A percentile compares a stretch with the other conserved stretches of the same genome.
Evolutionary conservation across 257 asterid genomes (phyloP).

Genomic region (Solanum virginianum): DNA sequence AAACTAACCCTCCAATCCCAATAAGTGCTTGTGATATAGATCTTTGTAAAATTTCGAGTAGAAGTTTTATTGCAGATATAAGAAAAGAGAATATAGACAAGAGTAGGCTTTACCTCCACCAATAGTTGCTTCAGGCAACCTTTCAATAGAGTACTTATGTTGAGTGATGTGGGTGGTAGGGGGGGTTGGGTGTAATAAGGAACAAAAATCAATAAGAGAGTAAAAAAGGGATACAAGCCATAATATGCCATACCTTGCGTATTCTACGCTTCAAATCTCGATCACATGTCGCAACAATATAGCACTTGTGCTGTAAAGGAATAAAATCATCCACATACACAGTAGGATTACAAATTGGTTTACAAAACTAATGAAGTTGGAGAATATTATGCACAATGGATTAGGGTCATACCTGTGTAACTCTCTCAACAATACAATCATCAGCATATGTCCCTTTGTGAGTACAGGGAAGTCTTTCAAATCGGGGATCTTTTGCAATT

Average conservation of each 20-base stretch:
- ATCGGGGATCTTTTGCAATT: constrained; percentile 95
- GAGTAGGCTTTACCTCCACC: constrained; percentile 58
- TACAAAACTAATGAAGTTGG: not conserved
- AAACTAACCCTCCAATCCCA: not conserved
- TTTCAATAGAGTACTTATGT: constrained; percentile 73
- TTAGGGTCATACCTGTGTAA: constrained; percentile 55
- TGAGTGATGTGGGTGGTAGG: constrained; percentile 24
- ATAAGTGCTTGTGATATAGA: not conserved
- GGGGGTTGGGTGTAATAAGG: too few species aligned
- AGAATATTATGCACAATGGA: not conserved
- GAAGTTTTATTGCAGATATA: not conserved
- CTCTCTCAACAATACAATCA: constrained; percentile 90
- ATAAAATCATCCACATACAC: not conserved
- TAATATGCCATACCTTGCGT: constrained; percentile 43
- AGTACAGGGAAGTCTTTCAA: constrained; percentile 92
- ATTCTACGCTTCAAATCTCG: constrained; percentile 93
- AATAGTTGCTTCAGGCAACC: constrained; percentile 89
- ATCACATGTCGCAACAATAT: constrained; percentile 95
- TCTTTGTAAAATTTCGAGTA: not conserved
- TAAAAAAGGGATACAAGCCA: not conserved
- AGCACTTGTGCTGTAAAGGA: constrained; percentile 78
- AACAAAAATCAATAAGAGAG: too few species aligned
- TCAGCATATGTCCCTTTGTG: constrained; percentile 99
- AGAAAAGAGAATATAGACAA: not conserved
- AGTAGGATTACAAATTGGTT: not conserved